These are phyloP conservation scores for Vicia sativa DNA, from an alignment of 306 rosid genomes.

Conservation along the genomic window DNA sequence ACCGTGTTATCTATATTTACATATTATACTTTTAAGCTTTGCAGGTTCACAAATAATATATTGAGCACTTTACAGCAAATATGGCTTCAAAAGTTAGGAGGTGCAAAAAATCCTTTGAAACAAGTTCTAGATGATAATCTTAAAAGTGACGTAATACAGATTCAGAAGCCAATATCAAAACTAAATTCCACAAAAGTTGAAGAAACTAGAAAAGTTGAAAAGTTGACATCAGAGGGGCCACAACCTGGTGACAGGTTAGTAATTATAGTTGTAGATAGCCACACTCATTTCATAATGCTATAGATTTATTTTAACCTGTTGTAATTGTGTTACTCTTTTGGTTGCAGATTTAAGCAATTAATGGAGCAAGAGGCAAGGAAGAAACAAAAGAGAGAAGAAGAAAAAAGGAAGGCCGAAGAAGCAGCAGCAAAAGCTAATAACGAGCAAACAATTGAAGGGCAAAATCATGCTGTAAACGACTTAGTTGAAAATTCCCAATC, in stretches of 20 bases:
- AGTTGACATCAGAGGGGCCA: conserved; percentile 54
- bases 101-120: conserved; percentile 63
- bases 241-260: conserved; percentile 83
- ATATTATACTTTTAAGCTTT: conserved; percentile 33
- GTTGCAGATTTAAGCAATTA: conserved; percentile 73
- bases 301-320: conserved; percentile 16
- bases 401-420: conserved; percentile 61
- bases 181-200: conserved; percentile 43
- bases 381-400: conserved; percentile 75
- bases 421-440: conserved; percentile 51
- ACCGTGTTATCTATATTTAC: conserved; percentile 32
- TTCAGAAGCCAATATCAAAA: conserved; percentile 56
- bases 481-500: conserved; percentile 43
- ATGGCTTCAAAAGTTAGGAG: conserved; percentile 97
- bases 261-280: conserved; percentile 27
- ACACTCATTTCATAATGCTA: conserved; percentile 3
- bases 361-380: conserved; percentile 83
- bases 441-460: conserved; percentile 45
- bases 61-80: conserved; percentile 93
- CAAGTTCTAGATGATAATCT: conserved; percentile 49
- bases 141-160: conserved; percentile 52
- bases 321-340: conserved; percentile 16
- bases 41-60: conserved; percentile 92
- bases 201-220: conserved; percentile 53
- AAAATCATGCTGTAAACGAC: conserved; percentile 47